Evolutionary conservation across 1,284 basidiomycete genomes (phyloP), one percentile per base, ranked within the genome.

Genomic region (Omphalotus olearius): DNA sequence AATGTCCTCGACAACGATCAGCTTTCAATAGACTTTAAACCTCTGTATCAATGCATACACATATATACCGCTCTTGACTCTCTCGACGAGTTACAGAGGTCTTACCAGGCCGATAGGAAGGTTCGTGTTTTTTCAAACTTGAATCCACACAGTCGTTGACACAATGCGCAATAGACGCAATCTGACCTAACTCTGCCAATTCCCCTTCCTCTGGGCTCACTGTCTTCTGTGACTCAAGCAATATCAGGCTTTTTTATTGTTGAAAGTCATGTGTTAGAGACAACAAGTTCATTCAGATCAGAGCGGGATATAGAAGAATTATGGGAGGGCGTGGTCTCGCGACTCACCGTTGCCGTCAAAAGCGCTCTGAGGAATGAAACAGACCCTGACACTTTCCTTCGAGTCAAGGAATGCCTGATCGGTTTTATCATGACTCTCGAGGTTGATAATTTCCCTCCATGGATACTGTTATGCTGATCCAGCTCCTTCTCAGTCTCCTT

Each of bases 241-340:
- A 92, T 98, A 56, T 90, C 95, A n/a, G 97, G 97, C 0, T 99
- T 98, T 71, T 99, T 99, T 72, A 93, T 99, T 54, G 88, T 99
- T 57, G 97, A 99, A 68, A 86, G 83, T 4, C 89, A 98, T 63
- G 95, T 99, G 0, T 78, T 98, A 4, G 82, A 88, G 59, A 93
- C 93, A 0, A 93, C 93, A 5, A 83, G 81, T 11, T 77, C 75
- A 35, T 99, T 99, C 71, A 82, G 97, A 11, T 91, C 90, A 13
- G 84, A 90, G 60, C 78, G 84, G 33, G 94, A 99, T 58, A 88
- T 99, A 0, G 95, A 99, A 59, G 93, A 97, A 59, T 79, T 99
- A 5, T 99, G 97, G 96, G 92, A 98, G 57, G 86, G 84, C 20
- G 82, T 99, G 60, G 85, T 95, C 54, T 71, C 78, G 16, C 81